Conservation (phyloP, 495 filamentous ascomycete species). For the Aspergillus cavernicola region DNA sequence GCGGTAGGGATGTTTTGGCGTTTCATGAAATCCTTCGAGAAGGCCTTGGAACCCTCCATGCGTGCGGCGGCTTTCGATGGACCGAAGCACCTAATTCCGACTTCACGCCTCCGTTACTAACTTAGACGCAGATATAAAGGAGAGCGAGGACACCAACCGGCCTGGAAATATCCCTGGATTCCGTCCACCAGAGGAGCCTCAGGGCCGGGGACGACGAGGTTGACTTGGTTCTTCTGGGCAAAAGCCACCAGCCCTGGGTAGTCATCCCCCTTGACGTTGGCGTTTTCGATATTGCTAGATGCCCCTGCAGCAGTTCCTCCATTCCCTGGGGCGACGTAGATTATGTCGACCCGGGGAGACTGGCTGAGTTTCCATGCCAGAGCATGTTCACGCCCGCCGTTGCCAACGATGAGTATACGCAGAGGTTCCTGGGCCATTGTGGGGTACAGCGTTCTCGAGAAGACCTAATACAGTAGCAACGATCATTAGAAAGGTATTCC, state of each 20-base stretch:
- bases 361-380: constrained; percentile 91
- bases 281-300: constrained; percentile 68
- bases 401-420: constrained; percentile 80
- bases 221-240: constrained; percentile 67
- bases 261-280: constrained; percentile 66
- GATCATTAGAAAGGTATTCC: background rate
- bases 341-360: constrained; percentile 55
- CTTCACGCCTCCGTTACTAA: constrained; percentile 34
- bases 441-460: constrained; percentile 30
- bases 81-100: constrained; percentile 79
- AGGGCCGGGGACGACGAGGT: constrained; percentile 85
- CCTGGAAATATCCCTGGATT: constrained; percentile 77
- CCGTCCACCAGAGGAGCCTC: constrained; percentile 94
- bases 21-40: constrained; percentile 98
- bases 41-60: constrained; percentile 95
- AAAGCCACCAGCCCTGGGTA: constrained; percentile 73
- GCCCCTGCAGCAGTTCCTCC: constrained; percentile 71
- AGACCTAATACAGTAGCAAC: constrained; percentile 13
- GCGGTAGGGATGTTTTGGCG: constrained; percentile 88
- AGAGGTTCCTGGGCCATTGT: constrained; percentile 46
- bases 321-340: constrained; percentile 66
- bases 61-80: constrained; percentile 80
- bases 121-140: background rate
- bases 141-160: constrained; percentile 31
- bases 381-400: constrained; percentile 91